Conservation (phyloP, 768 basidiomycete genomes). For the Coprinopsis marcescibilis region DNA sequence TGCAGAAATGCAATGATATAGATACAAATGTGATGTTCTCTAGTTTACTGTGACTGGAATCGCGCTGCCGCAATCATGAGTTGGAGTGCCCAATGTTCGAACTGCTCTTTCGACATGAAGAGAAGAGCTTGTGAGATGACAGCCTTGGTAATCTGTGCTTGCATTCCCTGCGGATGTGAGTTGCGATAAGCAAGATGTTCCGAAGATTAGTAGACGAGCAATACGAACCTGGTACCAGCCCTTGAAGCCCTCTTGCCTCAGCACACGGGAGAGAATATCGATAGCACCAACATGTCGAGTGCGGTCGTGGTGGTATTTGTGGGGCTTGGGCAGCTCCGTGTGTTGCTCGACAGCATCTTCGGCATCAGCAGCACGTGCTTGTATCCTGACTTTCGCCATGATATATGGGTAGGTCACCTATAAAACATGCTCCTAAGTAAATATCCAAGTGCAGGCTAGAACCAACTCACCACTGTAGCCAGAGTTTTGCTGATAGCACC, state of each 20-base stretch:
- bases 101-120: slow-evolving; percentile 97
- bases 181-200: not conserved
- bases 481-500: slow-evolving; percentile 93
- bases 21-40: slow-evolving; percentile 1
- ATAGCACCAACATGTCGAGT: slow-evolving; percentile 66
- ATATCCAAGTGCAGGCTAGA: not conserved
- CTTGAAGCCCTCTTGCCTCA: slow-evolving; percentile 69
- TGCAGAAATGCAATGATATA: no score
- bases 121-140: slow-evolving; percentile 92
- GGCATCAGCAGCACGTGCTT: slow-evolving; percentile 65
- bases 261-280: slow-evolving; percentile 66
- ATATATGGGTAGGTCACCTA: slow-evolving; percentile 95
- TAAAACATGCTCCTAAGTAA: not conserved
- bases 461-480: slow-evolving; percentile 64
- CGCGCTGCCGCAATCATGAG: slow-evolving; percentile 56
- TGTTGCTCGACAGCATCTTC: slow-evolving; percentile 43
- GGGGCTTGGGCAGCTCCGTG: slow-evolving; percentile 28
- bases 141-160: slow-evolving; percentile 93
- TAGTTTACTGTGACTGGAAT: slow-evolving; percentile 20
- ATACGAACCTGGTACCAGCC: slow-evolving; percentile 91
- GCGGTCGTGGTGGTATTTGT: slow-evolving; percentile 38
- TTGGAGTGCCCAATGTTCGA: slow-evolving; percentile 80
- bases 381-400: slow-evolving; percentile 94
- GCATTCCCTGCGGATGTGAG: slow-evolving; percentile 66
- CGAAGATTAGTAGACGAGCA: not conserved